These are phyloP conservation scores for Teratosphaeriaceae sp. DNA, from an alignment of 2,329 filamentous ascomycete species.

Conservation along the genomic window DNA sequence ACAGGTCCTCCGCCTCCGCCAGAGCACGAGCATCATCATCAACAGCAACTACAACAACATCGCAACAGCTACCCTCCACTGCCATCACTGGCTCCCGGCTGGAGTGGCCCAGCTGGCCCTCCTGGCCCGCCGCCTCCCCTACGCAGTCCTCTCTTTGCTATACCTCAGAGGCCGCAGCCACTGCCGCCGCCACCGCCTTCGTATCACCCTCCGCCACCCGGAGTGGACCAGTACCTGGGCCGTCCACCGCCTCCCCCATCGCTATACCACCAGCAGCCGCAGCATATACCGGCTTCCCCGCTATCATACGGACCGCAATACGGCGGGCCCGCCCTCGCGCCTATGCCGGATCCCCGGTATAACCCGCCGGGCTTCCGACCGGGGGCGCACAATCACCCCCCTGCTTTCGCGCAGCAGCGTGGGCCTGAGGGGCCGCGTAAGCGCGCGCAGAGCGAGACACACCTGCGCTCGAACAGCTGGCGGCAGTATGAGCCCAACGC, in stretches of 20 bases:
- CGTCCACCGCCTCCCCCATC: constrained; percentile 3
- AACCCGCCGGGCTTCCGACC: constrained; percentile 18
- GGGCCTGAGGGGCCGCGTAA: constrained; percentile 6
- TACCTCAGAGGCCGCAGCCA: no score
- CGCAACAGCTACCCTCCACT: constrained; percentile 12
- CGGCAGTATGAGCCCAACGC: not conserved
- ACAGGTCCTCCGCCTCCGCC: not conserved
- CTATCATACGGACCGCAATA: constrained; percentile 11
- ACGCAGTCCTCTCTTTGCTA: constrained; percentile 13
- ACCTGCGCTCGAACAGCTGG: not conserved
- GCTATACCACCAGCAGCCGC: constrained; percentile 2
- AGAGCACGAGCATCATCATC: not conserved
- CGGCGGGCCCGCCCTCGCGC: constrained; percentile 22
- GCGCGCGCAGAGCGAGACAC: constrained; percentile 11
- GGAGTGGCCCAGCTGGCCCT: not conserved
- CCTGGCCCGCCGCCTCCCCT: constrained; percentile 7
- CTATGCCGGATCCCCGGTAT: constrained; percentile 14
- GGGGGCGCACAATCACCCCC: constrained; percentile 11
- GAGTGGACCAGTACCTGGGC: constrained; percentile 6
- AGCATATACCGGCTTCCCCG: constrained; percentile 1
- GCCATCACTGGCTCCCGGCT: not conserved
- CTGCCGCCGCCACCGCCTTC: constrained; percentile 1
- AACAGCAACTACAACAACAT: constrained; percentile 1
- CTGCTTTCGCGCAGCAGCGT: constrained; percentile 25
- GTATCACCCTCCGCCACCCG: constrained; percentile 7